Percentiles rank a stretch among this genome's conserved stretches.
Evolutionary conservation across 2,329 filamentous ascomycete genomes (phyloP).

Genomic region (Arthroderma sp.): DNA sequence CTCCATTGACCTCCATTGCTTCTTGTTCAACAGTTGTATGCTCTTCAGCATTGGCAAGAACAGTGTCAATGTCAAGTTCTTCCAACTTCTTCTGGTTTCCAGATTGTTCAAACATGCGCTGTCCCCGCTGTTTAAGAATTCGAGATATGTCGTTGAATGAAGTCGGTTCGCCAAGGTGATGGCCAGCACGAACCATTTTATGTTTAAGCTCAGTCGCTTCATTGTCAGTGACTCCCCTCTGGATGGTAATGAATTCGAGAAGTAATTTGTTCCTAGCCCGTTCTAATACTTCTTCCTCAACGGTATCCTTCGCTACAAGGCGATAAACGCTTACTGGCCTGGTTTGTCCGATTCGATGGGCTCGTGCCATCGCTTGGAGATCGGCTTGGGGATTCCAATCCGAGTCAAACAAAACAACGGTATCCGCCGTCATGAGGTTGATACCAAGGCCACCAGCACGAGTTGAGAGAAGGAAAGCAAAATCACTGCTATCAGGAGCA

Average conservation of each 20-base stretch:
- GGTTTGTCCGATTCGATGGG: conserved; percentile 94
- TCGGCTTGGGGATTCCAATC: conserved; percentile 99
- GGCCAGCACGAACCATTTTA: conserved; percentile 55
- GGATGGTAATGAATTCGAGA: conserved; percentile 93
- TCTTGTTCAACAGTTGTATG: conserved; percentile 93
- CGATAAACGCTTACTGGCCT: conserved; percentile 93
- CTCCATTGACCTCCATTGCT: conserved; percentile 86
- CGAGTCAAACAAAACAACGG: conserved; percentile 86
- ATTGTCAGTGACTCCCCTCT: conserved; percentile 91
- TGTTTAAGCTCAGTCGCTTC: conserved; percentile 71
- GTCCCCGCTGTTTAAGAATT: conserved; percentile 93
- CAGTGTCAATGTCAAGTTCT: conserved; percentile 86
- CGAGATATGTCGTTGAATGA: conserved; percentile 91
- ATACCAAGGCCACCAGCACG: conserved; percentile 89
- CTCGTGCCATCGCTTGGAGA: conserved; percentile 94
- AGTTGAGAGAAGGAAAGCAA: conserved; percentile 90
- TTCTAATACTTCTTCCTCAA: conserved; percentile 94
- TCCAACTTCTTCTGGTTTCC: conserved; percentile 94
- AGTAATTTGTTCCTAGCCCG: conserved; percentile 94
- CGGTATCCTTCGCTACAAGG: conserved; percentile 92
- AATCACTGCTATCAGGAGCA: conserved; percentile 87
- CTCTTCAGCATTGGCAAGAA: conserved; percentile 91
- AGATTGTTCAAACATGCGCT: conserved; percentile 97
- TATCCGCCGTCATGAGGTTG: conserved; percentile 91
- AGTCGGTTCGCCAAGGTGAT: conserved; percentile 57